A percentile compares a stretch with the other conserved stretches of the same genome.
phyloP scores from a whole-genome alignment of 2,329 filamentous ascomycete species.

The Didymella pinodella region DNA sequence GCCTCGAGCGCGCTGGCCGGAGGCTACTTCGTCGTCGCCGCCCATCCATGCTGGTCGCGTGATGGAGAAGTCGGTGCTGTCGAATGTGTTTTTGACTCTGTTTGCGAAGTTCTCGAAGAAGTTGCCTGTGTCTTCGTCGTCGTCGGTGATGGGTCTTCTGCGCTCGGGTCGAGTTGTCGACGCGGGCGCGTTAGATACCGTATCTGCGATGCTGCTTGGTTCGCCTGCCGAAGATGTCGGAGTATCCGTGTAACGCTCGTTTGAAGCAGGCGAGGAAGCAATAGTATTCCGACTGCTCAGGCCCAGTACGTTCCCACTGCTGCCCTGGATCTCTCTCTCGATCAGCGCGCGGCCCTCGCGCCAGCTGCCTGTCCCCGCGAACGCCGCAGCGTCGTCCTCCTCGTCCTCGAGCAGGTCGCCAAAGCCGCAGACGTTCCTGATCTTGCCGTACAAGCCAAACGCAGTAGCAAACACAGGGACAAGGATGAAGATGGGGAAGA shows the following conservation, averaged over 20 bases:
- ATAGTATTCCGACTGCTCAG: slow-evolving; percentile 31
- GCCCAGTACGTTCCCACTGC: slow-evolving; percentile 48
- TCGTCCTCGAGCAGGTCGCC: slow-evolving; percentile 79
- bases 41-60: slow-evolving; percentile 84
- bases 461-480: slow-evolving; percentile 84
- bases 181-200: background rate
- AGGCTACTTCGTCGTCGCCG: slow-evolving; percentile 51
- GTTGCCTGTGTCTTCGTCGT: slow-evolving; percentile 74
- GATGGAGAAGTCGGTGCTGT: slow-evolving; percentile 64
- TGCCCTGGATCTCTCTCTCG: slow-evolving; percentile 73
- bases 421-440: slow-evolving; percentile 80
- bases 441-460: slow-evolving; percentile 87
- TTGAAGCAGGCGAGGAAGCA: slow-evolving; percentile 22
- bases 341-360: slow-evolving; percentile 91
- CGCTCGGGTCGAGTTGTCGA: slow-evolving; percentile 25
- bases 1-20: slow-evolving; percentile 19
- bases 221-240: slow-evolving; percentile 23
- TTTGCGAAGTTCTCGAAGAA: slow-evolving; percentile 86
- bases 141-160: slow-evolving; percentile 51
- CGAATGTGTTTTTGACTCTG: slow-evolving; percentile 89
- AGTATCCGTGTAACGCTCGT: slow-evolving; percentile 38
- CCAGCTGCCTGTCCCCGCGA: slow-evolving; percentile 84
- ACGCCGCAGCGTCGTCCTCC: slow-evolving; percentile 65
- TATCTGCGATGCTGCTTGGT: slow-evolving; percentile 20
- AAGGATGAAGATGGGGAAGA: slow-evolving; percentile 89